Conservation (phyloP, 768 basidiomycete genomes). For the Rhizopogon sp. region DNA sequence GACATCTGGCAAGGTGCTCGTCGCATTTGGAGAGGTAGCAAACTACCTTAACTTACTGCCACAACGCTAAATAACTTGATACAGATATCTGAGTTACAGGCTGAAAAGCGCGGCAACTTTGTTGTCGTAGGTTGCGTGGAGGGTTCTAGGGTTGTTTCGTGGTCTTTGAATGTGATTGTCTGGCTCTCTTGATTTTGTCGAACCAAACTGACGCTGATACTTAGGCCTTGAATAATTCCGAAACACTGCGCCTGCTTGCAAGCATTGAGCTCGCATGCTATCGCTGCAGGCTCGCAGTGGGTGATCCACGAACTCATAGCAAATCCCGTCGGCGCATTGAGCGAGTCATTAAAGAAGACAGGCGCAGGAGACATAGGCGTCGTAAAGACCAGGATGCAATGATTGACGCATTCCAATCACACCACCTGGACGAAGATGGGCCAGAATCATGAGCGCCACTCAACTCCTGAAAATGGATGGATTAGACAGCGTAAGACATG, state of each 20-base stretch:
- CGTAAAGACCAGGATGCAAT: conserved; percentile 83
- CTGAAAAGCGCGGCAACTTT: conserved; percentile 85
- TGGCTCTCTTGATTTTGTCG: not conserved
- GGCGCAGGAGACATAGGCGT: conserved; percentile 72
- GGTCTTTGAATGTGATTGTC: conserved; percentile 72
- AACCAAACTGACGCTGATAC: conserved; percentile 7
- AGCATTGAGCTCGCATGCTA: conserved; percentile 85
- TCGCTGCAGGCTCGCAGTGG: conserved; percentile 61
- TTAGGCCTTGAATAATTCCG: conserved; percentile 78
- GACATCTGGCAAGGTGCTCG: conserved; percentile 62
- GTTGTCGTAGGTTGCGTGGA: conserved; percentile 81
- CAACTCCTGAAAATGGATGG: conserved; percentile 17
- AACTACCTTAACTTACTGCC: not conserved
- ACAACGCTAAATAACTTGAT: not conserved
- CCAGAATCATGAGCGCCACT: conserved; percentile 9
- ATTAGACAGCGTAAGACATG: not conserved
- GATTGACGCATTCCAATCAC: conserved; percentile 70
- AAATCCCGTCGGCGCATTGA: conserved; percentile 70
- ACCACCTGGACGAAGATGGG: conserved; percentile 30
- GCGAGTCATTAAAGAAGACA: conserved; percentile 80
- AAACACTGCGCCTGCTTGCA: conserved; percentile 75
- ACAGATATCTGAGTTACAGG: conserved; percentile 68
- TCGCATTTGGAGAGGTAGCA: conserved; percentile 63
- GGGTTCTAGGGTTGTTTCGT: conserved; percentile 68
- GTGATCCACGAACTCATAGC: conserved; percentile 61